Conservation (phyloP, 2,329 filamentous ascomycete genomes). For the Trichoderma guizhouense region DNA sequence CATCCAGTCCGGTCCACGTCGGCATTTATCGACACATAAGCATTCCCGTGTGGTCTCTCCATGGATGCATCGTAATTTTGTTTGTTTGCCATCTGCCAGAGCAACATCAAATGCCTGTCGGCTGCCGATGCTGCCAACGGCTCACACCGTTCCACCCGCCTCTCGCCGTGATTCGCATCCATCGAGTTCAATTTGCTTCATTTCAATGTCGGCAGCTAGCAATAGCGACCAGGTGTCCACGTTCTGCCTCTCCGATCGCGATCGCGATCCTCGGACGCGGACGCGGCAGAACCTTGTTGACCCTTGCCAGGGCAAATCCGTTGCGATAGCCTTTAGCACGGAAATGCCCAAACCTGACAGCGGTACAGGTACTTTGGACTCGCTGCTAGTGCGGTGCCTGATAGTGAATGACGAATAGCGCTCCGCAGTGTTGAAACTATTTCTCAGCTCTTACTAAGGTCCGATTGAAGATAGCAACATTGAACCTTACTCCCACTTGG, state of each 20-base stretch:
- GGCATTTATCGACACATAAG: not conserved
- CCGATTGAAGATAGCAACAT: not conserved
- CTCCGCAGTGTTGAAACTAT: not conserved
- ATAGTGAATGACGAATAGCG: not conserved
- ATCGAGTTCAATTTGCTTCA: not conserved
- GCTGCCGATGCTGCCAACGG: not conserved
- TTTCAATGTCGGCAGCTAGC: not conserved
- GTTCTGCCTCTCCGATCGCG: constrained; percentile 17
- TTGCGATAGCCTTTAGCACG: not conserved
- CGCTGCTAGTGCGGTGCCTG: not conserved
- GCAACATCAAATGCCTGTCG: not conserved
- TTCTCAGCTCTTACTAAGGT: not conserved
- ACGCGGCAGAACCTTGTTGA: constrained; percentile 6
- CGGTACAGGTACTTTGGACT: not conserved
- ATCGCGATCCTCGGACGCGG: constrained; percentile 17
- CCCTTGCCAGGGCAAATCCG: constrained; percentile 8
- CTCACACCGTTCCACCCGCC: not conserved
- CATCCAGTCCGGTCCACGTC: not conserved
- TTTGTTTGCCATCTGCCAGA: constrained; percentile 1
- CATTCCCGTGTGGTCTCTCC: not conserved
- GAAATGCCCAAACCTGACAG: not conserved
- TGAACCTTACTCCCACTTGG: not conserved
- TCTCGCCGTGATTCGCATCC: not conserved
- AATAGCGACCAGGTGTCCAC: constrained; percentile 7
- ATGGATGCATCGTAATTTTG: not conserved